These are phyloP conservation scores for Claviceps pusilla DNA, from an alignment of 2,329 filamentous ascomycete species.

Conservation along the genomic window DNA sequence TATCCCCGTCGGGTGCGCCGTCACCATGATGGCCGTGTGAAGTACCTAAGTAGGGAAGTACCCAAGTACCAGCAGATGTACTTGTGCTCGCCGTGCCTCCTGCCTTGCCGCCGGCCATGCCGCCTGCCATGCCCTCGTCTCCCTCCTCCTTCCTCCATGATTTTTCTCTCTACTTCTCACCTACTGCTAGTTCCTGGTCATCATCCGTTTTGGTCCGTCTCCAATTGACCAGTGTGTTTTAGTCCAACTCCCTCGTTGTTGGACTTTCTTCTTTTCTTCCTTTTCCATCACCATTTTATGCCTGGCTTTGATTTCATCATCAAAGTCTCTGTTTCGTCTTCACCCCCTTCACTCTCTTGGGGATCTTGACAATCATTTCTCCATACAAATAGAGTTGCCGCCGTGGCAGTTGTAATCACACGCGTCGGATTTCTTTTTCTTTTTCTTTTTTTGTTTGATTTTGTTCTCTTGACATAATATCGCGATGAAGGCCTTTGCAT, in stretches of 20 bases:
- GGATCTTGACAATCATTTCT: background rate
- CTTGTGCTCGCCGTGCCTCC: no score
- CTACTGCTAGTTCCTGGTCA: background rate
- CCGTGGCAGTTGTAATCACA: background rate
- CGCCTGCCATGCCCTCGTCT: background rate
- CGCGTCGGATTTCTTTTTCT: background rate
- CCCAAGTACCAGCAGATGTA: no score
- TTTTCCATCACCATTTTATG: conserved; percentile 4
- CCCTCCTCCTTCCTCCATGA: background rate
- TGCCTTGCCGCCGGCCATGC: background rate
- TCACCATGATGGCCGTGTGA: background rate
- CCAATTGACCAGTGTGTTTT: conserved; percentile 1
- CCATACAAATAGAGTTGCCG: background rate
- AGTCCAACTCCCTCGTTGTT: conserved; percentile 24
- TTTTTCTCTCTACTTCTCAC: background rate
- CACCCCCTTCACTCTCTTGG: conserved; percentile 9
- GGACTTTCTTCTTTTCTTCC: conserved; percentile 14
- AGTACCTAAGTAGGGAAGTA: background rate
- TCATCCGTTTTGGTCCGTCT: conserved; percentile 6
- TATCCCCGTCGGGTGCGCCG: background rate
- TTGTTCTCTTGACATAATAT: conserved; percentile 9
- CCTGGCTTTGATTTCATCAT: conserved; percentile 5
- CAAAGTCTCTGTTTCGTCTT: conserved; percentile 1
- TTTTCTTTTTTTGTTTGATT: background rate
- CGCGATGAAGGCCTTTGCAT: conserved; percentile 34